Evolutionary conservation across 1,284 basidiomycete genomes (phyloP).

Genomic region (Flammula alnicola): DNA sequence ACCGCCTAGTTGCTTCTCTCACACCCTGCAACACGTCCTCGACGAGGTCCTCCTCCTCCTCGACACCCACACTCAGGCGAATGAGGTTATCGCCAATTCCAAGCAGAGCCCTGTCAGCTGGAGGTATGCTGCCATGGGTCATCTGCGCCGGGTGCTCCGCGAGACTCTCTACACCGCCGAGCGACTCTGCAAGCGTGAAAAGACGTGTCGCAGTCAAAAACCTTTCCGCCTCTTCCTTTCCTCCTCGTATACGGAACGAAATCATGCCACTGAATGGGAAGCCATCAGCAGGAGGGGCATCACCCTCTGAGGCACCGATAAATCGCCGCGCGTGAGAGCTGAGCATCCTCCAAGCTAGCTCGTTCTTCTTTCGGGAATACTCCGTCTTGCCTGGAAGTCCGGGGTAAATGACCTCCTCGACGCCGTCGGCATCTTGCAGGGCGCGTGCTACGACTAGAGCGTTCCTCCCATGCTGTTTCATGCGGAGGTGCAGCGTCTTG

Average conservation of each 20-base stretch:
- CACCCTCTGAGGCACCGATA: slow-evolving; percentile 43
- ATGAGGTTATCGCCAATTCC: slow-evolving; percentile 87
- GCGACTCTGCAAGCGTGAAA: slow-evolving; percentile 87
- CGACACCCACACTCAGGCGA: slow-evolving; percentile 86
- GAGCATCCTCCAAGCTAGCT: slow-evolving; percentile 67
- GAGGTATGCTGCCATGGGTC: slow-evolving; percentile 84
- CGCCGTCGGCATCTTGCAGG: slow-evolving; percentile 59
- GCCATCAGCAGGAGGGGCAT: slow-evolving; percentile 36
- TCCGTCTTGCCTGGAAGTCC: slow-evolving; percentile 65
- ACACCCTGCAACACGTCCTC: slow-evolving; percentile 71
- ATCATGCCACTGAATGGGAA: slow-evolving; percentile 92
- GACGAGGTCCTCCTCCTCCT: slow-evolving; percentile 85
- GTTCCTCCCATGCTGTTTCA: slow-evolving; percentile 87
- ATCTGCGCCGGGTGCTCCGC: slow-evolving; percentile 85
- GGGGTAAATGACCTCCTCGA: slow-evolving; percentile 87
- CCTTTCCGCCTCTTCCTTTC: slow-evolving; percentile 57
- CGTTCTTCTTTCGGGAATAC: slow-evolving; percentile 45
- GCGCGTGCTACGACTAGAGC: slow-evolving; percentile 79
- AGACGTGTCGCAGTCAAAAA: slow-evolving; percentile 76
- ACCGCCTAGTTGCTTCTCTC: slow-evolving; percentile 13
- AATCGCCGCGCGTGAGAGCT: slow-evolving; percentile 74
- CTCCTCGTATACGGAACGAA: slow-evolving; percentile 70
- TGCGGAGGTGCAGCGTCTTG: slow-evolving; percentile 89
- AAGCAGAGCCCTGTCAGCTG: slow-evolving; percentile 67
- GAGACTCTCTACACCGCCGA: slow-evolving; percentile 92